These are phyloP conservation scores for Coniochaeta sp. DNA, from an alignment of 2,329 filamentous ascomycete genomes.

Conservation along the genomic window DNA sequence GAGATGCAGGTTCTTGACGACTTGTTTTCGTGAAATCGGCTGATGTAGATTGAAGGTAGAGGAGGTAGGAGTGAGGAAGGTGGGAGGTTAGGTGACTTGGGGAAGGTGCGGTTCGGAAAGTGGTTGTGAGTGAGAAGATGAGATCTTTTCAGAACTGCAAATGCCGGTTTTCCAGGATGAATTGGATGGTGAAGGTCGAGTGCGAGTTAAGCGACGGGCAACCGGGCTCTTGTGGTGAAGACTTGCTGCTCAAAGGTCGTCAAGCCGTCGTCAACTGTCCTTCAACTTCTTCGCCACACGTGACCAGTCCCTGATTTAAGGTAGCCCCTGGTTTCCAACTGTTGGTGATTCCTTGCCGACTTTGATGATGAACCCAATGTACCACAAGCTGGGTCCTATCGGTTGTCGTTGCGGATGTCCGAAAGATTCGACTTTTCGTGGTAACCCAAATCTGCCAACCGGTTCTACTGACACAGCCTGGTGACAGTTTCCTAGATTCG, in stretches of 20 bases:
- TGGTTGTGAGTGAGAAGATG: too few relatives aligned
- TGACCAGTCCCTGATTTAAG: not conserved
- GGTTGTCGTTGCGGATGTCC: not conserved
- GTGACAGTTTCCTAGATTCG: not conserved
- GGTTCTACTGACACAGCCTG: not conserved
- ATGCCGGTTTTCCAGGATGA: not conserved
- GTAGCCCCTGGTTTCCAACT: not conserved
- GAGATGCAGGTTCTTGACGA: not conserved
- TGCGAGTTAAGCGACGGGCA: too few relatives aligned
- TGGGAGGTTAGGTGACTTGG: too few relatives aligned
- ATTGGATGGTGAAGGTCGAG: not conserved
- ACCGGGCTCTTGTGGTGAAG: not conserved
- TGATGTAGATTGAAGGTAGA: too few relatives aligned
- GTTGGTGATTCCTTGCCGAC: not conserved
- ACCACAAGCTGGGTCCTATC: not conserved
- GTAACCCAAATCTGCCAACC: not conserved
- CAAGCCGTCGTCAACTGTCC: not conserved
- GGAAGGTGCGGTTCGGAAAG: not conserved
- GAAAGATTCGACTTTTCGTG: not conserved
- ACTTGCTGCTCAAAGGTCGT: not conserved
- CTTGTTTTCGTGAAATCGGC: too few relatives aligned
- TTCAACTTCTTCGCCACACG: not conserved
- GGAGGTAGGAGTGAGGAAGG: too few relatives aligned
- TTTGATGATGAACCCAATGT: not conserved
- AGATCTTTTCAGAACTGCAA: not conserved